These are phyloP conservation scores for Coprinopsis cinerea DNA, from an alignment of 768 basidiomycete species.

Conservation along the genomic window DNA sequence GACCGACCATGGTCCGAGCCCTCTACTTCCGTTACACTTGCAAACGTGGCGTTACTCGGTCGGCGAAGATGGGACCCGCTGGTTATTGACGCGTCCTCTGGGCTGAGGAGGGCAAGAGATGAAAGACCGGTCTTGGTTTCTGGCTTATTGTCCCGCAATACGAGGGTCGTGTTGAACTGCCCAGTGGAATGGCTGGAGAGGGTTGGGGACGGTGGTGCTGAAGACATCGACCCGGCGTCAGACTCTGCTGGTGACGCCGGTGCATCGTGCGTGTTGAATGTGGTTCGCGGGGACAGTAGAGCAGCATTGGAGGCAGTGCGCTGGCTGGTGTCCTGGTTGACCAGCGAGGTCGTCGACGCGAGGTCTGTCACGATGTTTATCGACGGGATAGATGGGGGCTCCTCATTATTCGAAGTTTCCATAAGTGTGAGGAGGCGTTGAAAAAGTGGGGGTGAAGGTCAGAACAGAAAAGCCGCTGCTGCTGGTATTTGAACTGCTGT, in stretches of 20 bases:
- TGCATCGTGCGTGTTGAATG: conserved; percentile 11
- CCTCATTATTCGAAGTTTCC: conserved; percentile 12
- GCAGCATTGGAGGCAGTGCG: conserved; percentile 10
- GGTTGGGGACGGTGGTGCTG: conserved; percentile 69
- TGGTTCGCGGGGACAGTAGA: conserved; percentile 14
- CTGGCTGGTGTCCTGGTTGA: background rate
- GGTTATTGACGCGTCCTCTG: conserved; percentile 21
- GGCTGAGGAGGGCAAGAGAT: conserved; percentile 45
- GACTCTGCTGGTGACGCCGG: conserved; percentile 20
- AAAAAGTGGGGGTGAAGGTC: background rate
- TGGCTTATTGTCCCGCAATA: conserved; percentile 65
- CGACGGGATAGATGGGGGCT: conserved; percentile 20
- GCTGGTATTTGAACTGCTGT: background rate
- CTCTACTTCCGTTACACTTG: conserved; percentile 47
- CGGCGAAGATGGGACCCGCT: conserved; percentile 47
- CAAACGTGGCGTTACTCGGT: conserved; percentile 49
- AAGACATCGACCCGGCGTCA: conserved; percentile 19
- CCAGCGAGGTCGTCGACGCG: conserved; percentile 13
- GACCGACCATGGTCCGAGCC: conserved; percentile 32
- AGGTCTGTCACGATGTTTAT: conserved; percentile 26
- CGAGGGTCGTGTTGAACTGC: conserved; percentile 48
- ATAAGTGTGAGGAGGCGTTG: conserved; percentile 12
- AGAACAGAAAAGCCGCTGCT: too few relatives aligned
- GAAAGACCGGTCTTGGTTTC: conserved; percentile 47
- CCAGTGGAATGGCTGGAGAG: conserved; percentile 61